A percentile compares a stretch with the other conserved stretches of the same genome.
phyloP scores from a whole-genome alignment of 2,329 filamentous ascomycete genomes.

The Cercospora sp. region DNA sequence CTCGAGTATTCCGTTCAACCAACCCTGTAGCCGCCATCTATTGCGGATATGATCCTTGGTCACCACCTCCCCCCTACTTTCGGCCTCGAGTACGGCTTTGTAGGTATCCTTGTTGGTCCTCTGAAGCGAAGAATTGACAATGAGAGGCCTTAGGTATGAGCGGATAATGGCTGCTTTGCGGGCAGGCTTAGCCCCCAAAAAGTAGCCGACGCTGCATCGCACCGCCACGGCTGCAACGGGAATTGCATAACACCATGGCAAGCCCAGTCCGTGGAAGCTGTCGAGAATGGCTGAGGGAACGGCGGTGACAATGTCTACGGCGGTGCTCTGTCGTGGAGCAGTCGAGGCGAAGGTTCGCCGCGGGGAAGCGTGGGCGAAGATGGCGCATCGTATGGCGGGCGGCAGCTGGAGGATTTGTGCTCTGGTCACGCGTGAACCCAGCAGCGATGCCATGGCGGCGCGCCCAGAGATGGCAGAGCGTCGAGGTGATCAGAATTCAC shows the following conservation, averaged over 20 bases:
- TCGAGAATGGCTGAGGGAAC: conserved; percentile 30
- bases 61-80: neutral
- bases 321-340: conserved; percentile 16
- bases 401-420: conserved; percentile 27
- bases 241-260: conserved; percentile 38
- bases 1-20: neutral
- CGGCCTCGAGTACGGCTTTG: neutral
- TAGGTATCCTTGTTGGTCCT: neutral
- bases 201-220: conserved; percentile 34
- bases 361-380: conserved; percentile 19
- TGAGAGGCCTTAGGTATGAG: conserved; percentile 27
- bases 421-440: neutral
- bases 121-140: neutral
- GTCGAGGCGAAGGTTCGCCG: conserved; percentile 33
- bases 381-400: conserved; percentile 23
- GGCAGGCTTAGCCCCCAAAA: conserved; percentile 24
- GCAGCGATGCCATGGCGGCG: conserved; percentile 21
- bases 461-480: neutral
- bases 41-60: neutral
- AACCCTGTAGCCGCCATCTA: neutral
- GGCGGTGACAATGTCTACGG: conserved; percentile 11
- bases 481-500: conserved; percentile 6
- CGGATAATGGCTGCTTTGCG: conserved; percentile 26
- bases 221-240: conserved; percentile 35
- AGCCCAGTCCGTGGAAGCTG: conserved; percentile 31